Conservation (phyloP, 1,284 basidiomycete genomes). For the Ceratobasidium papillatum region DNA sequence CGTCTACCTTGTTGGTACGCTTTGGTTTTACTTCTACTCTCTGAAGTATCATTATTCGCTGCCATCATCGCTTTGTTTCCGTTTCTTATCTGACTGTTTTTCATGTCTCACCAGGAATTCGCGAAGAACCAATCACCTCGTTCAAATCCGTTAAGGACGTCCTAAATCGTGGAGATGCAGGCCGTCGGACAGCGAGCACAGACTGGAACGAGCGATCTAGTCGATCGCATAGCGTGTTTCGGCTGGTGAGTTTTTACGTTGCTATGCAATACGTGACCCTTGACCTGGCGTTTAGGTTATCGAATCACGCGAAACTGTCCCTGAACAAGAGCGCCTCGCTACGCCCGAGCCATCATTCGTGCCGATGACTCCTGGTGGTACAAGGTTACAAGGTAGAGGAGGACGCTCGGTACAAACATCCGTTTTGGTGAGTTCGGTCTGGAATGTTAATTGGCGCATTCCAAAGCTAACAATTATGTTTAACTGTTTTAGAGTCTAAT, state of each 20-base stretch:
- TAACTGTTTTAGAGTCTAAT: constrained; percentile 71
- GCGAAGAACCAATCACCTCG: constrained; percentile 92
- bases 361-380: constrained; percentile 72
- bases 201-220: constrained; percentile 98
- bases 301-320: constrained; percentile 70
- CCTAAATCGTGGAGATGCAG: constrained; percentile 84
- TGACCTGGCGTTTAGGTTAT: constrained; percentile 52
- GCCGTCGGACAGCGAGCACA: constrained; percentile 90
- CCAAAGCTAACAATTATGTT: constrained; percentile 58
- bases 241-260: constrained; percentile 64
- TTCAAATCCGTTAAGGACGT: constrained; percentile 87
- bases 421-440: constrained; percentile 68
- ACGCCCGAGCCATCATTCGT: constrained; percentile 32
- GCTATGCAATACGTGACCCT: neutral
- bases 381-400: constrained; percentile 72
- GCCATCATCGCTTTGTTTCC: neutral
- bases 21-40: neutral
- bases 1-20: constrained; percentile 6
- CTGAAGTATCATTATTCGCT: constrained; percentile 43
- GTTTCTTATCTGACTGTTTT: neutral
- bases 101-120: constrained; percentile 57
- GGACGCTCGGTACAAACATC: constrained; percentile 81
- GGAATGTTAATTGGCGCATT: neutral
- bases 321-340: constrained; percentile 54
- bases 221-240: constrained; percentile 91